Evolutionary conservation across 129 eudicot species (phyloP), one percentile per base, ranked within the genome.

Genomic region (Flaveria robusta): DNA sequence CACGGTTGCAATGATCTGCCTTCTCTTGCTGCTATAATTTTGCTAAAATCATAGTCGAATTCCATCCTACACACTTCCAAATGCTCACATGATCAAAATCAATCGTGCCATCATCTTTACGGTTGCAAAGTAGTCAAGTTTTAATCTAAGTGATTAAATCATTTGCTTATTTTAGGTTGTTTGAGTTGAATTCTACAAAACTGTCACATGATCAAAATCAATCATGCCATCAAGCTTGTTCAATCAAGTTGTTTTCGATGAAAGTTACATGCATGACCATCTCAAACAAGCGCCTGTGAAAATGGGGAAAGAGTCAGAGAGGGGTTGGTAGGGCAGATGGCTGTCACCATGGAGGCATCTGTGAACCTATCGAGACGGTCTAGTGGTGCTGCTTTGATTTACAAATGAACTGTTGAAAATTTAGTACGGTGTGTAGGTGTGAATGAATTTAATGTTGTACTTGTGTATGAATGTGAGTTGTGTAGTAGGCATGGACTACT

Each of bases 391-490:
- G 26, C 2, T 20, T 55, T 55, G 27, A 7, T 0, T 7, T 59
- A 26, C 18, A 59, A 0, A 11, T 59, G 9, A 7, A 24, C 4
- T 7, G 1, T 59, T n/a, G n/a, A n/a, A 23, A 3, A 24, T 59
- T 24, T 11, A 45, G 8, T 9, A 55, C 7, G 39, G 55, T 68
- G 37, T 1, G 13, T 13, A 46, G 58, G 58, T 22, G 58, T 20
- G 74, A 20, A 41, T 8, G 74, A 68, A 47, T 2, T 68, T 23
- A 46, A 68, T 45, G 72, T 9, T 41, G 41, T 68, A 55, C 23
- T 43, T 12, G 0, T 18, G 37, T 5, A 58, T 58, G 65, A 29
- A 58, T 58, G 66, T 59, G 66, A 10, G 39, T 24, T 12, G 66
- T 59, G 74, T 46, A 23, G 74, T 69, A 45, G 42, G 42, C 47